Base-by-base conservation (phyloP, 1,284 basidiomycete genomes). In the Ceratobasidium sp. region DNA sequence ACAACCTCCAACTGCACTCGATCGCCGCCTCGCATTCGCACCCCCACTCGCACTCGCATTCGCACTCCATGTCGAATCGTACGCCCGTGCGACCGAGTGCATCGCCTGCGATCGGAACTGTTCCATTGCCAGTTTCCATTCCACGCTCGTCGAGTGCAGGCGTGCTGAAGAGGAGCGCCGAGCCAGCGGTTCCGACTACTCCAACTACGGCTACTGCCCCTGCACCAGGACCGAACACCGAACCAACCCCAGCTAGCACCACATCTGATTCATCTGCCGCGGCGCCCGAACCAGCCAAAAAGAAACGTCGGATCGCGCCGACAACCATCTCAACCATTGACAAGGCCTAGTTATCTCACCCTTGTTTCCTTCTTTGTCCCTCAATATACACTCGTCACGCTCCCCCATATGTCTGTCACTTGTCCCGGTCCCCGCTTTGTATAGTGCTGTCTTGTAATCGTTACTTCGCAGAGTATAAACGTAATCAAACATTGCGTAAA, bases 1-100 rank as follows among this genome's bases (percentile, higher is more conserved):
- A 93, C 76, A 89, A 92, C 5, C 87, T 95, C 9, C 94, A 96
- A 82, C 84, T 96, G 46, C 92, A 93, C 78, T 91, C 92, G 31
- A 94, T 96, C 75, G 95, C 94, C 9, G 90, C 93, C 77, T 89
- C 92, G 74, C 91, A 95, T 79, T 89, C 88, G 0, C 85, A 8
- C 84, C 87, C 0, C 83, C 84, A 13, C 79, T 79, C 0, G 83
- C 84, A 13, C 79, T 79, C 81, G 68, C 56, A 58, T 31, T 84
- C 19, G 79, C 79, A 58, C 76, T 59, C 80, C 16, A 74, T 80
- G 29, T 80, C 84, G 9, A 84, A n/a, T 8, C 86, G 3, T 80
- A 51, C 74, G 39, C 53, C 66, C 66, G 48, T 61, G 64, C 39
- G 74, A 56, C 59, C 76, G 51, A 43, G 68, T 34, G 66, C 61